Evolutionary conservation across 495 filamentous ascomycete genomes (phyloP), one percentile per base, ranked within the genome.

Genomic region (Penicillium dipodomyicola): DNA sequence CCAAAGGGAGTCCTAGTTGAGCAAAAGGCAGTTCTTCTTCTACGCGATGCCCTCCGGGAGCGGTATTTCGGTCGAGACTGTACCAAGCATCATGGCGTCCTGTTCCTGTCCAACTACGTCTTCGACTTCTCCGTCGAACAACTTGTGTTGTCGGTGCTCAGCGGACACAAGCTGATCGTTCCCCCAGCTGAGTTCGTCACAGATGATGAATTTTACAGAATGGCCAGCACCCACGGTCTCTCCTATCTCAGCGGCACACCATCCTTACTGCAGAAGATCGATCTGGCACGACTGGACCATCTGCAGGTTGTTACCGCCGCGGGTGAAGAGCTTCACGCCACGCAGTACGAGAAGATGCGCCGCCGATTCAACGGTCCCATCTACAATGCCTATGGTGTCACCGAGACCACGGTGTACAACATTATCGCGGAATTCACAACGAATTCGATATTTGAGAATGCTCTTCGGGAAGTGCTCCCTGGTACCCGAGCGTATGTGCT

Each of bases 131-230:
- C 40, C 40, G 40, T 42, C 17, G 40, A 42, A 11, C 40, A 42
- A 22, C 40, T 42, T 42, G 40, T 42, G 40, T 22, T 42, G 19
- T 42, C 40, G 19, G 40, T 42, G 19, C 40, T 42, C 6, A 42
- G 40, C 40, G 40, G 40, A 22, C 40, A 42, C 40, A 42, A 42
- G 40, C 9, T 42, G 17, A 42, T 42, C 19, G 11, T 42, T 42
- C 40, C 40, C 22, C 19, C 40, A 22, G 40, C 40, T 11, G 40
- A 42, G 40, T 42, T 42, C 19, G 19, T 42, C 19, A 17, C 40
- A 42, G 40, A 42, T 42, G 19, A 42, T 42, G 40, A 42, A 42
- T 42, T 42, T 17, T 42, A 42, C 40, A 42, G 40, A 20, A 42
- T 42, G 19, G 17, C 40, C 40, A 42, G 22, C 40, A 42, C 19